These are phyloP conservation scores for Xylaria sp. DNA, from an alignment of 495 filamentous ascomycete species.

Conservation along the genomic window DNA sequence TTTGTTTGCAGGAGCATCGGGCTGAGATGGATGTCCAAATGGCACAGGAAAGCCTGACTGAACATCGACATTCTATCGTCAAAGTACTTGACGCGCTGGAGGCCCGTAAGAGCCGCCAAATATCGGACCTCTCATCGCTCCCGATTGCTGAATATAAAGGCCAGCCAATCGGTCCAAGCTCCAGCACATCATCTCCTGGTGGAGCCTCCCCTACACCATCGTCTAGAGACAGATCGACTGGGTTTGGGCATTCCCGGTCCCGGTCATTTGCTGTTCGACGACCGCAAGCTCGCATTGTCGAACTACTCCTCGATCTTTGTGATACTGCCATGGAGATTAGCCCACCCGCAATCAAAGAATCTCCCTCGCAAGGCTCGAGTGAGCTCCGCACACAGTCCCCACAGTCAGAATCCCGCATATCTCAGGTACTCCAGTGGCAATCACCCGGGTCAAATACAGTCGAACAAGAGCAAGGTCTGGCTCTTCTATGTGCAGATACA, in stretches of 20 bases:
- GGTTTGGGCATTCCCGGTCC: constrained; percentile 74
- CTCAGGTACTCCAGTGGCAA: constrained; percentile 94
- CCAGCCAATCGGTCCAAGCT: constrained; percentile 80
- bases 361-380: constrained; percentile 65
- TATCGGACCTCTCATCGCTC: constrained; percentile 62
- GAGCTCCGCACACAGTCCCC: constrained; percentile 91
- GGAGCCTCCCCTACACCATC: constrained; percentile 71
- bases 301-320: constrained; percentile 91
- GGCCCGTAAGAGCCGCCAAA: constrained; percentile 72
- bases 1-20: constrained; percentile 93
- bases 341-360: constrained; percentile 88
- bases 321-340: constrained; percentile 96
- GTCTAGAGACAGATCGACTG: constrained; percentile 81
- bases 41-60: constrained; percentile 88
- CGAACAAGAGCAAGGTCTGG: constrained; percentile 93
- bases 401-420: constrained; percentile 89
- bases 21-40: constrained; percentile 98
- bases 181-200: constrained; percentile 63
- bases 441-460: constrained; percentile 87
- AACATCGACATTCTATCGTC: constrained; percentile 95
- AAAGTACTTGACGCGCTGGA: constrained; percentile 93
- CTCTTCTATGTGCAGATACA: constrained; percentile 86
- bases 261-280: constrained; percentile 86
- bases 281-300: constrained; percentile 89
- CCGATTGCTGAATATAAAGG: constrained; percentile 89